Percentiles rank a stretch among this genome's conserved stretches.
These are phyloP conservation scores for Globisporangium parvum DNA, from an alignment of 352 stramenopile species.

Conservation along the genomic window DNA sequence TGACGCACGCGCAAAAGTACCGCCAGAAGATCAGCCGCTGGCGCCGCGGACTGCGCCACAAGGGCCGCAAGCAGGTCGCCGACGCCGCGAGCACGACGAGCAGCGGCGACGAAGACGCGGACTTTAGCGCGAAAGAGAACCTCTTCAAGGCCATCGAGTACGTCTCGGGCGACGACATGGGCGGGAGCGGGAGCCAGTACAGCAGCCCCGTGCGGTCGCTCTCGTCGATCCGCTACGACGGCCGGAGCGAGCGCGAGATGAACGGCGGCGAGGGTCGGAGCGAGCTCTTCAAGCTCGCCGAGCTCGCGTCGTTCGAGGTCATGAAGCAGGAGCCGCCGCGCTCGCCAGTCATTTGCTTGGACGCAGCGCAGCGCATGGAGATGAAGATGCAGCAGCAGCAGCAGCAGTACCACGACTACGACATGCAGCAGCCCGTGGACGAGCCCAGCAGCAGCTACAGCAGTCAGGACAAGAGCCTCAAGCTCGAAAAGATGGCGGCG, in stretches of 20 bases:
- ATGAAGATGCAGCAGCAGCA: constrained; percentile 7
- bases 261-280: constrained; percentile 21
- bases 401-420: constrained; percentile 4
- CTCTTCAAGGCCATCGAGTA: constrained; percentile 63
- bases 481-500: constrained; percentile 10
- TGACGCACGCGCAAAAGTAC: constrained; percentile 84
- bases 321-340: constrained; percentile 56
- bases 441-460: neutral
- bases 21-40: constrained; percentile 82
- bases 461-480: constrained; percentile 15
- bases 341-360: constrained; percentile 8
- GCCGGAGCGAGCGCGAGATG: constrained; percentile 17
- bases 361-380: constrained; percentile 2
- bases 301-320: constrained; percentile 69
- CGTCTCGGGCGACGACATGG: constrained; percentile 48
- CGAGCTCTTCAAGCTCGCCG: constrained; percentile 68
- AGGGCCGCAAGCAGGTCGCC: constrained; percentile 59
- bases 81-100: constrained; percentile 25
- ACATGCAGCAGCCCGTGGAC: constrained; percentile 12
- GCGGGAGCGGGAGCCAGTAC: constrained; percentile 9
- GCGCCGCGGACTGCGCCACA: constrained; percentile 71
- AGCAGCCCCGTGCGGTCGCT: constrained; percentile 33
- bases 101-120: constrained; percentile 33
- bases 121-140: constrained; percentile 50
- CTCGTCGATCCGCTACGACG: constrained; percentile 15